Percentiles rank a stretch among this genome's conserved stretches.
phyloP scores from a whole-genome alignment of 2,329 filamentous ascomycete genomes.

The Dothistroma pini region DNA sequence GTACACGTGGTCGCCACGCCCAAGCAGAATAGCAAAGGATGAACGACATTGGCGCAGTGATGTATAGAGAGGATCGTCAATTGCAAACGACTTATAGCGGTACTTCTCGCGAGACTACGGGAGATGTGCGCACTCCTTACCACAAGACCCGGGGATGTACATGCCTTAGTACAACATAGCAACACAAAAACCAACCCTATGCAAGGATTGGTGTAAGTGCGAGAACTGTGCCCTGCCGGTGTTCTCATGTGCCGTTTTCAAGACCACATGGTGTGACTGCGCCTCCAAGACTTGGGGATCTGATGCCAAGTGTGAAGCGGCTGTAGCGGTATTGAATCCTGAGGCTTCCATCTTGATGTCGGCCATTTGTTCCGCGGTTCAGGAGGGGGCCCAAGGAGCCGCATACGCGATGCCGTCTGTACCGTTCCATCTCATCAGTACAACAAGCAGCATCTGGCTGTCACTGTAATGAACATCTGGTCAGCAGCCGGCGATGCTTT shows the following conservation, averaged over 20 bases:
- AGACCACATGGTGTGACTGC: not conserved
- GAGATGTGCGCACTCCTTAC: not conserved
- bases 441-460: not conserved
- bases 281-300: not conserved
- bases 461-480: not conserved
- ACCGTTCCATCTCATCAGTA: not conserved
- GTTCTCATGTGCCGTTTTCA: not conserved
- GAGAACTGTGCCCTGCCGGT: not conserved
- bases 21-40: not conserved
- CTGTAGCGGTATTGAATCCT: not conserved
- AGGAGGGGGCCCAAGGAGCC: constrained; percentile 5
- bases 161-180: constrained; percentile 15
- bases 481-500: not conserved
- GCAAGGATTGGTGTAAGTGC: constrained; percentile 2
- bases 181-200: not conserved
- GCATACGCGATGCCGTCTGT: constrained; percentile 1
- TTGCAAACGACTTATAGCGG: not conserved
- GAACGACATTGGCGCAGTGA: no score
- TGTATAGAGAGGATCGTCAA: not conserved
- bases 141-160: not conserved
- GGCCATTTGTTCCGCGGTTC: constrained; percentile 2
- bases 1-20: not conserved
- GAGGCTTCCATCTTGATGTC: not conserved
- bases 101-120: not conserved
- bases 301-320: not conserved